Percentiles rank a stretch among this genome's conserved stretches.
Conservation (phyloP, 176 grass and related monocot species). For the Olyra latifolia region DNA sequence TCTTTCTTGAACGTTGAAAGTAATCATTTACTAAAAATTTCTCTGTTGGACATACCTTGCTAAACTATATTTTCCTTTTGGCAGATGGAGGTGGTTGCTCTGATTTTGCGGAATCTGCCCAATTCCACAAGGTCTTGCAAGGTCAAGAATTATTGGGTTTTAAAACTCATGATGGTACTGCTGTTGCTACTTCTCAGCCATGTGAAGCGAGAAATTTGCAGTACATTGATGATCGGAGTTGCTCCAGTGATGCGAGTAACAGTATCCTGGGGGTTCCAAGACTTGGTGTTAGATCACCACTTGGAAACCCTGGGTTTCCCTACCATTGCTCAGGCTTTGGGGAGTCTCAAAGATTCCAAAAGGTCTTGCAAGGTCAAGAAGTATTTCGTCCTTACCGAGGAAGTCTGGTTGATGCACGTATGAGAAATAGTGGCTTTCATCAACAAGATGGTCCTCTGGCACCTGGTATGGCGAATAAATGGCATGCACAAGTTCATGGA, state of each 20-base stretch:
- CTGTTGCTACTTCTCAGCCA: constrained; percentile 54
- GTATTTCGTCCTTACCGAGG: constrained; percentile 55
- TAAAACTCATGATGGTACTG: constrained; percentile 50
- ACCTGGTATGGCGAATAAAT: constrained; percentile 36
- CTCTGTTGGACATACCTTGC: neutral
- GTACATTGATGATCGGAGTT: constrained; percentile 54
- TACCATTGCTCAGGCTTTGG: constrained; percentile 80
- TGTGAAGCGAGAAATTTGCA: constrained; percentile 54
- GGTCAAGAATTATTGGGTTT: constrained; percentile 96
- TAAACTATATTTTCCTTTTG: constrained; percentile 4
- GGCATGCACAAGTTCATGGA: constrained; percentile 40
- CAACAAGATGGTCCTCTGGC: constrained; percentile 38
- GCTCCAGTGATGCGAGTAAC: constrained; percentile 45
- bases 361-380: constrained; percentile 99
- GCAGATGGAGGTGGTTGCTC: constrained; percentile 61
- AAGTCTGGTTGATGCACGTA: constrained; percentile 37
- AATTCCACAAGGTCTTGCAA: constrained; percentile 99
- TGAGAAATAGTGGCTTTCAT: constrained; percentile 39
- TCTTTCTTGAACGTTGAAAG: neutral
- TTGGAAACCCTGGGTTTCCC: constrained; percentile 46
- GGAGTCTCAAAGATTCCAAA: constrained; percentile 89
- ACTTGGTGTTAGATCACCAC: constrained; percentile 46
- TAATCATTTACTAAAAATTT: neutral
- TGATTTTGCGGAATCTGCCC: constrained; percentile 75
- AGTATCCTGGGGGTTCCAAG: constrained; percentile 48